Percentiles rank a stretch among this genome's conserved stretches.
These are phyloP conservation scores for Daucus carota DNA, from an alignment of 129 eudicot genomes.

Conservation along the genomic window DH1_v3.0 NC_030385.2:26018501-26019000, in stretches of 20 bases:
- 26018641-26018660: conserved; percentile 14
- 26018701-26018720: conserved; percentile 50
- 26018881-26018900: background rate
- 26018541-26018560: conserved; percentile 80
- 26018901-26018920: conserved; percentile 2
- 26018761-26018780: conserved; percentile 83
- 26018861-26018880: conserved; percentile 75
- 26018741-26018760: conserved; percentile 88
- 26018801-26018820: conserved; percentile 38
- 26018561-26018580: conserved; percentile 46
- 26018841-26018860: conserved; percentile 39
- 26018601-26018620: conserved; percentile 29
- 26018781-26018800: conserved; percentile 38
- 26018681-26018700: conserved; percentile 59
- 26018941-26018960: background rate
- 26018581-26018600: conserved; percentile 23
- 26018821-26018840: conserved; percentile 47
- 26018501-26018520: background rate
- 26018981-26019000: background rate
- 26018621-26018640: conserved; percentile 16
- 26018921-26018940: background rate
- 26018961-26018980: background rate
- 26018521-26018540: conserved; percentile 10
- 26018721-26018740: conserved; percentile 65
- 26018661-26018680: conserved; percentile 21